phyloP scores from a whole-genome alignment of 2,329 filamentous ascomycete genomes.

The Fusarium sambucinum region DNA sequence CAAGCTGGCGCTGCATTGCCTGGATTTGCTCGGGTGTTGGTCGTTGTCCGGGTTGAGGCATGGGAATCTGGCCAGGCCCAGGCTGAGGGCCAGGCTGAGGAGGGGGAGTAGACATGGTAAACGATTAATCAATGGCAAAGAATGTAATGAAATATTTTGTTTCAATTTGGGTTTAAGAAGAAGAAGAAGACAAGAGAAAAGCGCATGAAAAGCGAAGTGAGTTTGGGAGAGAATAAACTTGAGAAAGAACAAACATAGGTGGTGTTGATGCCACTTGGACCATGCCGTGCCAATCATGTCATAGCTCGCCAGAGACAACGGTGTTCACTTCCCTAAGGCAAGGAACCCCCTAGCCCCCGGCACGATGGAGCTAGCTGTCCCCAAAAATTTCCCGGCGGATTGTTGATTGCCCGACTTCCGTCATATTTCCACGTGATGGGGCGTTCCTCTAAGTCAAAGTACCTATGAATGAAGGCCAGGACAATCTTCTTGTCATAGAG shows the following conservation, averaged over 20 bases:
- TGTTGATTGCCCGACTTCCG: slow-evolving; percentile 49
- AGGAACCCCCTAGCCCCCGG: background rate
- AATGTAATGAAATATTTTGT: slow-evolving; percentile 29
- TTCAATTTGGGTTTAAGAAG: slow-evolving; percentile 22
- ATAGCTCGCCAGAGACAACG: slow-evolving; percentile 50
- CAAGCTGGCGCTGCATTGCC: slow-evolving; percentile 84
- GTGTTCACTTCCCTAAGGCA: slow-evolving; percentile 53
- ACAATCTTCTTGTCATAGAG: background rate
- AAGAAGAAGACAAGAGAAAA: slow-evolving; percentile 15
- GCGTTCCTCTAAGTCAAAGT: background rate
- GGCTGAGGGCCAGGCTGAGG: slow-evolving; percentile 47
- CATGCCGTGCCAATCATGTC: slow-evolving; percentile 45
- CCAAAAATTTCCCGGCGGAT: slow-evolving; percentile 44
- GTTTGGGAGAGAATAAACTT: background rate
- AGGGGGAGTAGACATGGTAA: slow-evolving; percentile 49
- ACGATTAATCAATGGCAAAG: slow-evolving; percentile 18
- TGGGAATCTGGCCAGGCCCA: slow-evolving; percentile 48
- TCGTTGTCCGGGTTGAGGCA: slow-evolving; percentile 57
- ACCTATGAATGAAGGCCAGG: background rate
- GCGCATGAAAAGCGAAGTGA: slow-evolving; percentile 27
- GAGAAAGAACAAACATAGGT: slow-evolving; percentile 35
- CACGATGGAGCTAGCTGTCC: background rate
- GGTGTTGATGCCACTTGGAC: slow-evolving; percentile 41
- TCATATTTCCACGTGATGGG: slow-evolving; percentile 40
- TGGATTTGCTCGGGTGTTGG: slow-evolving; percentile 88